A percentile compares a stretch with the other conserved stretches of the same genome.
Conservation (phyloP, 1,284 basidiomycete species). For the Meira nashicola region DNA sequence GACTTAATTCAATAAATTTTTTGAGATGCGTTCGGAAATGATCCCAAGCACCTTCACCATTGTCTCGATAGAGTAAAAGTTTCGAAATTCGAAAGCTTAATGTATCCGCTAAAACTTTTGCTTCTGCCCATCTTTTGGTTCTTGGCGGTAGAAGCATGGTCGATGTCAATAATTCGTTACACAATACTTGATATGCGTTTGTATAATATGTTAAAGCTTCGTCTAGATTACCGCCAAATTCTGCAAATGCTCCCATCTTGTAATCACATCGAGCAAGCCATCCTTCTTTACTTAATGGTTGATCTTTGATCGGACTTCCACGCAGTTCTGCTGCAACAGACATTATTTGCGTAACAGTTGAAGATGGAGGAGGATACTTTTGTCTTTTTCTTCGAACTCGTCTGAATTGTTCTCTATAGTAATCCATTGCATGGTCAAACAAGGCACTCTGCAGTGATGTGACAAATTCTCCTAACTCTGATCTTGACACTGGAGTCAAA, state of each 20-base stretch:
- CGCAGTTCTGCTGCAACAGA: constrained; percentile 14
- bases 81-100: constrained; percentile 38
- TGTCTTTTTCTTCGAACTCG: constrained; percentile 83
- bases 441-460: constrained; percentile 76
- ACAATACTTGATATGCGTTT: constrained; percentile 17
- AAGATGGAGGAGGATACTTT: constrained; percentile 57
- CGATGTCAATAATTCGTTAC: constrained; percentile 54
- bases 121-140: constrained; percentile 96
- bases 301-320: constrained; percentile 7
- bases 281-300: constrained; percentile 68
- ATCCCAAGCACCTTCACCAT: constrained; percentile 61
- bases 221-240: constrained; percentile 86
- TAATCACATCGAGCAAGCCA: constrained; percentile 96
- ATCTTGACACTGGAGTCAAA: constrained; percentile 75
- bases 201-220: constrained; percentile 29
- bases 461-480: constrained; percentile 62
- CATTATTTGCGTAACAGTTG: constrained; percentile 25
- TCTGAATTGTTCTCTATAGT: constrained; percentile 86
- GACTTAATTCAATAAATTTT: constrained; percentile 78
- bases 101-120: constrained; percentile 82
- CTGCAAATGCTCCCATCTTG: constrained; percentile 92
- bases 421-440: constrained; percentile 80
- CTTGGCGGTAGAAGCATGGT: constrained; percentile 78
- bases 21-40: constrained; percentile 79
- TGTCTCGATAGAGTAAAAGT: constrained; percentile 79